Base-by-base conservation (phyloP, 352 stramenopile genomes). In the Pythium coloratum region DNA sequence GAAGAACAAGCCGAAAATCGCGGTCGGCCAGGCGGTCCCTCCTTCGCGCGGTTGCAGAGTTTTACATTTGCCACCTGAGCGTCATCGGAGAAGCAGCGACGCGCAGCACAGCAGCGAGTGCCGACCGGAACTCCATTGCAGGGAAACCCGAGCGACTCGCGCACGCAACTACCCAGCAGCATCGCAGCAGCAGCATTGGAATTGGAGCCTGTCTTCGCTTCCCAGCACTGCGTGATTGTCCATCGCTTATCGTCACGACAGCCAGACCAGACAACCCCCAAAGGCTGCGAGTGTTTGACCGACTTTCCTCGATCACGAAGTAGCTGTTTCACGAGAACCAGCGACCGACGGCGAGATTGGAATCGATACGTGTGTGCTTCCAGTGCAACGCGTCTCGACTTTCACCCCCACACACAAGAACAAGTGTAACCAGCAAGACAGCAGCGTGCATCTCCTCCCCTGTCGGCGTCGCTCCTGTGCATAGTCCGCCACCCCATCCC, bases 11-110 rank as follows among this genome's bases (percentile, higher is more conserved):
- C 46, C 46, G 32, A 53, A 53, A 53, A 53, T 20, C 46, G 46
- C 46, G 46, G 46, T 53, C 46, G 62, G 53, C 40, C 61, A 58
- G 46, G 46, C 32, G 16, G 53, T 68, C 30, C 49, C 42, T 70
- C 50, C 56, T 38, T 53, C 30, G 40, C 62, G 12, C 34, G 55
- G 64, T 59, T 49, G 64, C 64, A 70, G 64, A 70, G 64, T 70
- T 65, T 70, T 65, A 70, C 64, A 70, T 70, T 70, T 70, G 64
- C 64, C 64, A 70, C 57, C 57, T 61, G 38, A 55, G 50, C 50
- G 64, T 62, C 64, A 70, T 44, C 64, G 64, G 56, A 70, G 63
- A 68, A 68, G 38, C 54, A 62, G 46, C 28, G 55, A 68, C 54
- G 53, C 51, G 40, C 61, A 67, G 60, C 49, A 53, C 46, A 28